Conservation (phyloP, 148 eudicot species). For the Rhododendron ovatum region DNA sequence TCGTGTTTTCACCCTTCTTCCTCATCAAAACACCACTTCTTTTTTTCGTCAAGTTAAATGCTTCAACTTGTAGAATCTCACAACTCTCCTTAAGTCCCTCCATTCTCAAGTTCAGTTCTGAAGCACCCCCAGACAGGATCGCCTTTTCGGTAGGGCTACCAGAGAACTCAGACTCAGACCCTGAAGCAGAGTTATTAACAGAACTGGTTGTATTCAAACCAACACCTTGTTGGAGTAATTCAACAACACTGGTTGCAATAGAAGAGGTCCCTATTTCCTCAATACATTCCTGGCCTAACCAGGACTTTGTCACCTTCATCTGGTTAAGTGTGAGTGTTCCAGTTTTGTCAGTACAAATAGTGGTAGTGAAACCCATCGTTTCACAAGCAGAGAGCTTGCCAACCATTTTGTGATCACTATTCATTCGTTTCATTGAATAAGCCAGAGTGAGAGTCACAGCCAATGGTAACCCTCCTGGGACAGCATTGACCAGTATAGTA, state of each 20-base stretch:
- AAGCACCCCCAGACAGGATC: conserved; percentile 8
- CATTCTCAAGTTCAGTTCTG: conserved; percentile 7
- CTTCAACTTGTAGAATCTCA: conserved; percentile 5
- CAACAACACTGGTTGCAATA: background rate
- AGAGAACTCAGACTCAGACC: background rate
- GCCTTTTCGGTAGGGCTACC: conserved; percentile 11
- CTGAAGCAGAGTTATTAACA: background rate
- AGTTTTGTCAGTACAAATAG: conserved; percentile 7
- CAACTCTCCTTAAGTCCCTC: background rate
- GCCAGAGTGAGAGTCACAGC: conserved; percentile 7
- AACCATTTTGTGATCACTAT: conserved; percentile 12
- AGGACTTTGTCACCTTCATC: conserved; percentile 3
- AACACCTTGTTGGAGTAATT: background rate
- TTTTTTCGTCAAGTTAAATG: conserved; percentile 15
- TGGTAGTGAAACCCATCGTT: conserved; percentile 7
- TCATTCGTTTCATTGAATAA: conserved; percentile 7
- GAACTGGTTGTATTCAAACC: background rate
- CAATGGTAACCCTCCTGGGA: background rate
- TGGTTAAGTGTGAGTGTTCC: conserved; percentile 12
- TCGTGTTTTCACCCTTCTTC: conserved; percentile 3
- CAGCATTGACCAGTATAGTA: background rate
- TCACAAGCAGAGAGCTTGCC: conserved; percentile 12
- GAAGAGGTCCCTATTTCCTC: background rate
- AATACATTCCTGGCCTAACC: background rate
- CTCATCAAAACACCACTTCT: conserved; percentile 11